phyloP scores from a whole-genome alignment of 2,329 filamentous ascomycete species.

The Colletotrichum lindemuthianum region DNA sequence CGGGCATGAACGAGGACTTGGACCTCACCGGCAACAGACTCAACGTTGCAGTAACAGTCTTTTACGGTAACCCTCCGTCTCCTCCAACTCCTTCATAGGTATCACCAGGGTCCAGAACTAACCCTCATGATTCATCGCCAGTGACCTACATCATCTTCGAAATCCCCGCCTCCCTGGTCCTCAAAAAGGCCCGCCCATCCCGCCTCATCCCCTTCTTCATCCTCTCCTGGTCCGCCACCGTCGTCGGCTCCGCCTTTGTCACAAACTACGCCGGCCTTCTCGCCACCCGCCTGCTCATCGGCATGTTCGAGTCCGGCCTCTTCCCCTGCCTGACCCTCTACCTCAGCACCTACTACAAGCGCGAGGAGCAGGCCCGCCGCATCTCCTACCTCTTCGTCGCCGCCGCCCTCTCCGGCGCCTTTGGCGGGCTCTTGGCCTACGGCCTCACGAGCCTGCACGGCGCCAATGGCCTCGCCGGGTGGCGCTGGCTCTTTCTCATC shows the following conservation, averaged over 20 bases:
- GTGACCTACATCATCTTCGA: constrained; percentile 60
- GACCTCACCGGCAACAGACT: constrained; percentile 49
- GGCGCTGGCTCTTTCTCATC: constrained; percentile 63
- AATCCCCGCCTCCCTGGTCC: constrained; percentile 43
- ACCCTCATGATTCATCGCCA: constrained; percentile 46
- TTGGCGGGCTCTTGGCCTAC: constrained; percentile 56
- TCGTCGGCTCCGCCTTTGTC: constrained; percentile 58
- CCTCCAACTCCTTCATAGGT: constrained; percentile 40
- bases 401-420: constrained; percentile 50
- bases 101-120: no score
- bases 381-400: constrained; percentile 61
- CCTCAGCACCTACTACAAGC: constrained; percentile 51
- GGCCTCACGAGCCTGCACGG: constrained; percentile 47
- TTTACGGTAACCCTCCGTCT: constrained; percentile 55
- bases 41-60: constrained; percentile 52
- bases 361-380: constrained; percentile 40
- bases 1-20: constrained; percentile 47
- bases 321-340: constrained; percentile 57
- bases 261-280: constrained; percentile 53
- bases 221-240: constrained; percentile 58
- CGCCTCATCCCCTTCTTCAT: constrained; percentile 42
- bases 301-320: constrained; percentile 58
- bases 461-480: constrained; percentile 55
- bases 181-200: constrained; percentile 46
- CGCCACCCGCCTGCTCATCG: constrained; percentile 57